Evolutionary conservation across 2,329 filamentous ascomycete species (phyloP).

Genomic region (Parascedosporium putredinis): DNA sequence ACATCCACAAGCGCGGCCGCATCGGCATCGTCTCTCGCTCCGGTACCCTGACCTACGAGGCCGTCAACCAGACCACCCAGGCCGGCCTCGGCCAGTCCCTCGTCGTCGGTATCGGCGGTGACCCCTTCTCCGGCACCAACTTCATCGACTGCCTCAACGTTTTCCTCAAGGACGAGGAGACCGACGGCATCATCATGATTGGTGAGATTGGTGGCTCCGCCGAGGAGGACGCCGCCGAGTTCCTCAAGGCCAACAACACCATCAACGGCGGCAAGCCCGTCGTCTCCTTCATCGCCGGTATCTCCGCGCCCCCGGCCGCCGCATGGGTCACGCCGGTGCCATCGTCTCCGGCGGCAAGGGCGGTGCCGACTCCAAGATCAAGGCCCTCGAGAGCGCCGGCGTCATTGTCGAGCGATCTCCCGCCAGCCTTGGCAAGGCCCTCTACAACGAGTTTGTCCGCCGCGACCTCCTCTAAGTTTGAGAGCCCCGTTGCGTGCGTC

Average conservation of each 20-base stretch:
- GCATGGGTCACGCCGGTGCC: conserved; percentile 98
- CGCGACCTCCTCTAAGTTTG: conserved; percentile 83
- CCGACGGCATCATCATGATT: conserved; percentile 99
- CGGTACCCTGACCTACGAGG: conserved; percentile 97
- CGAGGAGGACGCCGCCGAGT: conserved; percentile 96
- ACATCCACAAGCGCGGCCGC: conserved; percentile 99
- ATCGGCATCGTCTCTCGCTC: conserved; percentile 98
- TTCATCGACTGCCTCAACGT: conserved; percentile 99
- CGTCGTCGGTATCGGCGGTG: conserved; percentile 95
- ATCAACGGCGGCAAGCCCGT: conserved; percentile 80
- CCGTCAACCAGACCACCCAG: conserved; percentile 98
- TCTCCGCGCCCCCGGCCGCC: conserved; percentile 92
- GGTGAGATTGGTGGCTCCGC: conserved; percentile 96
- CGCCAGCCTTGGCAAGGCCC: conserved; percentile 80
- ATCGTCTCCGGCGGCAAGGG: conserved; percentile 98
- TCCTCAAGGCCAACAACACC: conserved; percentile 85
- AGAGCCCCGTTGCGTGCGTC: no score
- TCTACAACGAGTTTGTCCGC: conserved; percentile 93
- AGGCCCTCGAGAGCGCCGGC: conserved; percentile 82
- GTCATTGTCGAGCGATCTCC: conserved; percentile 95
- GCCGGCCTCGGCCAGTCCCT: conserved; percentile 94
- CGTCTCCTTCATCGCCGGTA: conserved; percentile 96
- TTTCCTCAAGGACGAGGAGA: conserved; percentile 92
- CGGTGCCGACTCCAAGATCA: conserved; percentile 96
- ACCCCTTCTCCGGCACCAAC: conserved; percentile 98